Conservation (phyloP, 768 basidiomycete species). For the Symmetrospora coprosmae region DNA sequence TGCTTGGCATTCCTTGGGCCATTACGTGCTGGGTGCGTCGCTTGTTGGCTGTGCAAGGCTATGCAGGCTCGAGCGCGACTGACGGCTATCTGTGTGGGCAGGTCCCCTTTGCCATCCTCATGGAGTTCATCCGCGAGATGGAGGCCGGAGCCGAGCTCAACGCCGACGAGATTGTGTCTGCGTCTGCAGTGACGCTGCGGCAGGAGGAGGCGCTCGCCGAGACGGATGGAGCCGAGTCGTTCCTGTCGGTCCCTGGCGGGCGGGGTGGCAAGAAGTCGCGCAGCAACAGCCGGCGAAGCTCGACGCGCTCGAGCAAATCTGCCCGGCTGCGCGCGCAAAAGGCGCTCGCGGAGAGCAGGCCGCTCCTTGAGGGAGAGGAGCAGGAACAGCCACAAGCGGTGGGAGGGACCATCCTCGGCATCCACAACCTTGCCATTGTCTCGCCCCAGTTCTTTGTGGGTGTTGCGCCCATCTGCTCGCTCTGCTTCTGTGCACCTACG, state of each 20-base stretch:
- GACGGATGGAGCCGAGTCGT: not conserved
- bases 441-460: constrained; percentile 41
- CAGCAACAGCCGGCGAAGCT: constrained; percentile 5
- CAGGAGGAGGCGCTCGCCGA: not conserved
- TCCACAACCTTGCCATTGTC: constrained; percentile 41
- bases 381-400: constrained; percentile 12
- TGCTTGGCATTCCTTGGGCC: constrained; percentile 85
- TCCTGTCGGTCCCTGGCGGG: constrained; percentile 1
- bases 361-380: not conserved
- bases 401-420: constrained; percentile 35
- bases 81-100: not conserved
- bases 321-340: not conserved
- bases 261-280: not conserved
- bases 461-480: not conserved
- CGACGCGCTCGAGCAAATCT: constrained; percentile 3
- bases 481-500: no score
- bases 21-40: constrained; percentile 85
- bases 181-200: not conserved
- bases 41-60: not conserved
- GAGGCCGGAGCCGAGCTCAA: constrained; percentile 18
- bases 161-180: constrained; percentile 8
- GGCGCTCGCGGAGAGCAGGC: constrained; percentile 9
- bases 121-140: constrained; percentile 24
- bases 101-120: constrained; percentile 27
- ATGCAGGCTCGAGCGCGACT: not conserved